These are phyloP conservation scores for Serendipita sp. DNA, from an alignment of 768 basidiomycete species.

Conservation along the genomic window DNA sequence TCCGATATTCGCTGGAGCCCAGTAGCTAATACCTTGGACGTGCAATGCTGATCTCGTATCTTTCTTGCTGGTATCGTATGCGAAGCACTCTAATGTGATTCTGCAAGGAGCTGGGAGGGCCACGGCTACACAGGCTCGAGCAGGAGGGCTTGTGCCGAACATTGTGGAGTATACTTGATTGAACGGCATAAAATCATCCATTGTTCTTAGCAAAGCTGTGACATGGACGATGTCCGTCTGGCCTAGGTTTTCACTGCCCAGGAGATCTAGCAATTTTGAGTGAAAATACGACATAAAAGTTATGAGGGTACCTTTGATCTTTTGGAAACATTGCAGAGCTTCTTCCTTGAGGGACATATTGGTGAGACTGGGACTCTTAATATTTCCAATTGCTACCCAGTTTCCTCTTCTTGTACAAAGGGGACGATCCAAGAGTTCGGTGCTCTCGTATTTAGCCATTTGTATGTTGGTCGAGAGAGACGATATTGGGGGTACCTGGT, in stretches of 20 bases:
- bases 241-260: slow-evolving; percentile 31
- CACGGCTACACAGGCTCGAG: slow-evolving; percentile 84
- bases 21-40: slow-evolving; percentile 91
- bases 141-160: slow-evolving; percentile 84
- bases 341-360: slow-evolving; percentile 47
- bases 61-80: slow-evolving; percentile 28
- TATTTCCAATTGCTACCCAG: slow-evolving; percentile 59
- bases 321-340: slow-evolving; percentile 47
- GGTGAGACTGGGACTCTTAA: slow-evolving; percentile 22
- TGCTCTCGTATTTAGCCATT: no score
- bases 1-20: slow-evolving; percentile 98
- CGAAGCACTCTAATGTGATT: slow-evolving; percentile 65
- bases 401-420: slow-evolving; percentile 19
- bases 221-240: slow-evolving; percentile 54
- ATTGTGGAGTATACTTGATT: slow-evolving; percentile 66
- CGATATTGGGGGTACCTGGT: no score
- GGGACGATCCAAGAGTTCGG: no score
- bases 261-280: slow-evolving; percentile 28
- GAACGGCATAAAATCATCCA: slow-evolving; percentile 58
- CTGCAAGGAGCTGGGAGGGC: slow-evolving; percentile 41
- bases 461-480: no score
- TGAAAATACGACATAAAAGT: not conserved
- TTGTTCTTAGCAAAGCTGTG: slow-evolving; percentile 67
- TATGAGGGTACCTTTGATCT: slow-evolving; percentile 36
- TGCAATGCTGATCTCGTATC: slow-evolving; percentile 59